Conservation (phyloP, 371 early-diverging fungal species). For the Coemansia sp. region DNA sequence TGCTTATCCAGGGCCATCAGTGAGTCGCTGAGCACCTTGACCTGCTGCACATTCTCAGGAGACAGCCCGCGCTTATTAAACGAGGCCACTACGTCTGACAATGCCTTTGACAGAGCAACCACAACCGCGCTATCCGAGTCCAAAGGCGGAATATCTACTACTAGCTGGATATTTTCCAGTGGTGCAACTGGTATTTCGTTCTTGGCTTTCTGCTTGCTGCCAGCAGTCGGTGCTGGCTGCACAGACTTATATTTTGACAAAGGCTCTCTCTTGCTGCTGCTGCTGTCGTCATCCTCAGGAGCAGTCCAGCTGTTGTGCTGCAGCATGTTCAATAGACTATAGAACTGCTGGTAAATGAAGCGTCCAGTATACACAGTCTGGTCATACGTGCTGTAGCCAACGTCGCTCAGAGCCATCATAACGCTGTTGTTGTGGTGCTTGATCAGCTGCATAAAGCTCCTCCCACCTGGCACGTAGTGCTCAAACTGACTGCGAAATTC, state of each 20-base stretch:
- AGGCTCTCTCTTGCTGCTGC: background rate
- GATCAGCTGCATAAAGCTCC: conserved; percentile 44
- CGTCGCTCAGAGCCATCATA: conserved; percentile 43
- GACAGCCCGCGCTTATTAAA: conserved; percentile 42
- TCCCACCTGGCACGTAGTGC: conserved; percentile 48
- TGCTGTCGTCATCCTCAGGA: conserved; percentile 13
- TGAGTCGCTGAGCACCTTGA: conserved; percentile 46
- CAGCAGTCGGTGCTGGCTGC: background rate
- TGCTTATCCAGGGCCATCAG: conserved; percentile 45
- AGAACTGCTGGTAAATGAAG: conserved; percentile 49
- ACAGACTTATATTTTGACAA: conserved; percentile 10
- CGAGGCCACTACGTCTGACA: conserved; percentile 31
- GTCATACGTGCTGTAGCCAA: conserved; percentile 39
- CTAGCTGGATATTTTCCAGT: conserved; percentile 31
- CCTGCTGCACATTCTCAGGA: conserved; percentile 37
- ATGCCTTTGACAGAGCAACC: conserved; percentile 35
- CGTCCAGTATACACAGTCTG: conserved; percentile 47
- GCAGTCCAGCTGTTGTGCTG: conserved; percentile 50
- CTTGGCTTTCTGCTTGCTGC: background rate
- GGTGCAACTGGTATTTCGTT: conserved; percentile 25
- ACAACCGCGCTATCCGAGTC: conserved; percentile 44
- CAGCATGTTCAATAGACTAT: conserved; percentile 47
- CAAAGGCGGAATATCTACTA: conserved; percentile 49
- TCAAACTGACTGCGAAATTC: conserved; percentile 46
- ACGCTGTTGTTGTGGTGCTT: conserved; percentile 48